Evolutionary conservation across 306 rosid genomes (phyloP).

Genomic region (Vigna radiata): DNA sequence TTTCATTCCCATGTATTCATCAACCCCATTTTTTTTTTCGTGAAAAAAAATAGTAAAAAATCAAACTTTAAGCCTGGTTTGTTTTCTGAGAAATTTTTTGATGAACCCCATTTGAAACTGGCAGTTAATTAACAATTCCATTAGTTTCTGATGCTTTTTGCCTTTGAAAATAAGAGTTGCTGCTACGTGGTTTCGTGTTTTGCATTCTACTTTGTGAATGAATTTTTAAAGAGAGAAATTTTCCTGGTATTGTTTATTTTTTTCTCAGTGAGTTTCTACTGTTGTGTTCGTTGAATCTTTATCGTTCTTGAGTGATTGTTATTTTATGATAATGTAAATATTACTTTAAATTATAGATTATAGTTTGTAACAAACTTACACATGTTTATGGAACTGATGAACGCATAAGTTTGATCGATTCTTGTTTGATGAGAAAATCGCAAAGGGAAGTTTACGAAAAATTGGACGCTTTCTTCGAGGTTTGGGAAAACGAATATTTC

Average conservation of each 20-base stretch:
- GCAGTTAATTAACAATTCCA: not conserved
- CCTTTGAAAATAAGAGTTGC: too few relatives aligned
- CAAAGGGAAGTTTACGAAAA: conserved; percentile 21
- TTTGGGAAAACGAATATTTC: conserved; percentile 14
- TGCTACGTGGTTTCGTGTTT: not conserved
- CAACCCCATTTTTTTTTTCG: not conserved
- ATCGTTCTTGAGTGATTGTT: not conserved
- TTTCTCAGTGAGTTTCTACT: not conserved
- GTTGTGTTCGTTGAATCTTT: not conserved
- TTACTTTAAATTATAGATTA: not conserved
- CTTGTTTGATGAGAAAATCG: conserved; percentile 9
- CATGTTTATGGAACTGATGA: not conserved
- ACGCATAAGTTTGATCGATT: not conserved
- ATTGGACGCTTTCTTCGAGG: conserved; percentile 32
- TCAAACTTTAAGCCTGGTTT: too few relatives aligned
- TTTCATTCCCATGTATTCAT: not conserved
- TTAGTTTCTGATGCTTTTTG: not conserved
- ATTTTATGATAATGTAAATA: not conserved
- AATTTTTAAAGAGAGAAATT: not conserved
- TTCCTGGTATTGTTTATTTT: not conserved
- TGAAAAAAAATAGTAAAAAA: too few relatives aligned
- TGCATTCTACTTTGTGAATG: not conserved
- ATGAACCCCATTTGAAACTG: too few relatives aligned
- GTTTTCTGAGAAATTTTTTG: too few relatives aligned
- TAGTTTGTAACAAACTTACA: not conserved